Percentiles rank a stretch among this genome's conserved stretches.
phyloP scores from a whole-genome alignment of 73 alveolate genomes.

The Blepharisma japonicum region DNA sequence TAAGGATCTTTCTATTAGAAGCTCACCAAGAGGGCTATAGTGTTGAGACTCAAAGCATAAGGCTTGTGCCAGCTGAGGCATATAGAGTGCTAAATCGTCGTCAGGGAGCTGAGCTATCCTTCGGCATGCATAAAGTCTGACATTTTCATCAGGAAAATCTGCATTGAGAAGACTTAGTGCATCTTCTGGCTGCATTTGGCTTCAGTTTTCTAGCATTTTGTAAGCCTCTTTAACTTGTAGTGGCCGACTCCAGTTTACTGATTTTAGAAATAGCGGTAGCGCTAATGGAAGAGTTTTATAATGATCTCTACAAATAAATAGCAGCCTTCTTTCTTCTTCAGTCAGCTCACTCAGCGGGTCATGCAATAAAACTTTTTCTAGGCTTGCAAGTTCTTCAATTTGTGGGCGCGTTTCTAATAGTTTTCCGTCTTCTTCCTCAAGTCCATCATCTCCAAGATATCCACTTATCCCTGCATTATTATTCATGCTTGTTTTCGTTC shows the following conservation, averaged over 20 bases:
- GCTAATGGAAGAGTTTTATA: conserved; percentile 46
- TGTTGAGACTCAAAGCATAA: conserved; percentile 71
- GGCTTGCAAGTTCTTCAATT: conserved; percentile 47
- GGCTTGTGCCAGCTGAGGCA: conserved; percentile 80
- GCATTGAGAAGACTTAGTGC: conserved; percentile 78
- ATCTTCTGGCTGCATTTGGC: conserved; percentile 78
- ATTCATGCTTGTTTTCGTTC: not conserved
- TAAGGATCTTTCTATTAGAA: conserved; percentile 77
- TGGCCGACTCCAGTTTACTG: conserved; percentile 56
- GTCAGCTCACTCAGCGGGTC: conserved; percentile 47
- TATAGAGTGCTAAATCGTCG: conserved; percentile 3
- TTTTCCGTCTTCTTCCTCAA: conserved; percentile 10
- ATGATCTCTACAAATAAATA: conserved; percentile 52
- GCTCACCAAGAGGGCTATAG: conserved; percentile 47
- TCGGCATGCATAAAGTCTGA: conserved; percentile 67
- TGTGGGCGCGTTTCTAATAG: conserved; percentile 33
- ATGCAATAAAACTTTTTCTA: conserved; percentile 33
- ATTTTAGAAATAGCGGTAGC: conserved; percentile 41
- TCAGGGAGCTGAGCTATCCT: conserved; percentile 10
- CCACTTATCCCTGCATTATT: not conserved
- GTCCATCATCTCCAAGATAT: conserved; percentile 24
- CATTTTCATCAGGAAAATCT: conserved; percentile 73
- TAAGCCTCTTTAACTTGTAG: conserved; percentile 50
- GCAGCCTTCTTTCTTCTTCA: conserved; percentile 42
- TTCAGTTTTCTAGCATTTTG: conserved; percentile 64